These are phyloP conservation scores for Colletotrichum sojae DNA, from an alignment of 2,329 filamentous ascomycete species.

Conservation along the genomic window DNA sequence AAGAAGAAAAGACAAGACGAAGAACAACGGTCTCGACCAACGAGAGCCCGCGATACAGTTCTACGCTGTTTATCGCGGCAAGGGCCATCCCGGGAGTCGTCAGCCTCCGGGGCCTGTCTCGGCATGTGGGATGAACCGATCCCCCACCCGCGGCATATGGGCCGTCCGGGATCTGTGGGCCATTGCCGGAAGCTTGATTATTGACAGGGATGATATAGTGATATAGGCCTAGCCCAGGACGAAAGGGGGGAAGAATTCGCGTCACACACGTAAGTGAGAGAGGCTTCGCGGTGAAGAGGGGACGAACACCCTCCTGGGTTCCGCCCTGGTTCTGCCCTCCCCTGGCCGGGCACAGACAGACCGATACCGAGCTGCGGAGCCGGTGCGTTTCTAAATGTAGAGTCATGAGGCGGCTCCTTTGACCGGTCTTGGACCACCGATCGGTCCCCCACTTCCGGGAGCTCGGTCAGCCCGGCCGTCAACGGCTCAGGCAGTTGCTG, in stretches of 20 bases:
- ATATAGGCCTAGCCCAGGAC: constrained; percentile 7
- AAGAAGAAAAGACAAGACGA: background rate
- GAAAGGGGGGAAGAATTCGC: background rate
- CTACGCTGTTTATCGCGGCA: background rate
- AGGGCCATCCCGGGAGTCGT: constrained; percentile 9
- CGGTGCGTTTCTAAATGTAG: constrained; percentile 19
- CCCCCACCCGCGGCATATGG: background rate
- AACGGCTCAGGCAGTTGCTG: background rate
- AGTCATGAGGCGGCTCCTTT: background rate
- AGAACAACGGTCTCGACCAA: background rate
- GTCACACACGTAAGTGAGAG: constrained; percentile 21
- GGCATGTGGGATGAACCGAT: constrained; percentile 31
- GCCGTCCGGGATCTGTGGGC: constrained; percentile 10
- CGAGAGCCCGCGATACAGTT: background rate
- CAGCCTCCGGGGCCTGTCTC: constrained; percentile 14
- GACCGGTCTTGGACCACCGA: constrained; percentile 19
- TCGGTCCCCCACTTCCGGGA: constrained; percentile 7
- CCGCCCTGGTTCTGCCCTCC: too few relatives aligned
- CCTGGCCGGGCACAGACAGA: constrained; percentile 6
- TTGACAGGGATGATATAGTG: constrained; percentile 3
- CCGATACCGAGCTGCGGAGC: constrained; percentile 1
- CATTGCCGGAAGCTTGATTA: constrained; percentile 14
- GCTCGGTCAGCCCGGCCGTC: constrained; percentile 22
- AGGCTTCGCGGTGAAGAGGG: constrained; percentile 12
- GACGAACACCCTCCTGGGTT: constrained; percentile 2